Evolutionary conservation across 139 green algal species (phyloP).

Genomic region (Parachlorella kessleri): DNA sequence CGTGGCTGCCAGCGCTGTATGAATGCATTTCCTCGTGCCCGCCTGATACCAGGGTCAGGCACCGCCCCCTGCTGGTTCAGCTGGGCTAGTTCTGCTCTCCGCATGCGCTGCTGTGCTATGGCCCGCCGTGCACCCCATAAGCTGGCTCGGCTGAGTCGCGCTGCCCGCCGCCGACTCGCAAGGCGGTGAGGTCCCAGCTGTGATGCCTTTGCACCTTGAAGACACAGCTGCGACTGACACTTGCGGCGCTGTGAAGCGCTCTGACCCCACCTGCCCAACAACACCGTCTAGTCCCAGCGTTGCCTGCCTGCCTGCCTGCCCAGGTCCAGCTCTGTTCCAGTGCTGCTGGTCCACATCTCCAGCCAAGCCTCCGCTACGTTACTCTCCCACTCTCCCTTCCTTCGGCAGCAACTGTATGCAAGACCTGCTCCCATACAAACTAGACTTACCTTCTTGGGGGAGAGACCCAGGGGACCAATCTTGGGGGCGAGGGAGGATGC

Average conservation of each 20-base stretch:
- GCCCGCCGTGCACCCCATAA: neutral
- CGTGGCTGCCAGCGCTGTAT: neutral
- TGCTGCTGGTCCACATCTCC: neutral
- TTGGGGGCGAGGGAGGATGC: conserved; percentile 98
- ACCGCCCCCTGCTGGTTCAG: neutral
- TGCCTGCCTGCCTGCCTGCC: no score
- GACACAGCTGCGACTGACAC: no score
- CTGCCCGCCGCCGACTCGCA: no score
- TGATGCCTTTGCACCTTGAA: no score
- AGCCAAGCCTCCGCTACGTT: neutral
- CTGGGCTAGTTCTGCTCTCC: neutral
- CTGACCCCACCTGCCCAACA: no score
- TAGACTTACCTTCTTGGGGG: conserved; percentile 99
- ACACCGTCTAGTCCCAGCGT: no score
- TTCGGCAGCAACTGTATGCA: no score
- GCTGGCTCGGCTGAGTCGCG: no score
- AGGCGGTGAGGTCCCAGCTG: no score
- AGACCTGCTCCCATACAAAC: no score
- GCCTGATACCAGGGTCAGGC: neutral
- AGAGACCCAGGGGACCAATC: conserved; percentile 99
- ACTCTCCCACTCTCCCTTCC: neutral
- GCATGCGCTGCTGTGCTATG: neutral
- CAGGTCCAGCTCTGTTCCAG: no score
- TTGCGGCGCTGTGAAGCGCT: no score
- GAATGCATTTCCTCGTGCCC: neutral